Evolutionary conservation across 139 green algal species (phyloP), one percentile per base, ranked within the genome.

Genomic region (Pleodorina starrii): DNA sequence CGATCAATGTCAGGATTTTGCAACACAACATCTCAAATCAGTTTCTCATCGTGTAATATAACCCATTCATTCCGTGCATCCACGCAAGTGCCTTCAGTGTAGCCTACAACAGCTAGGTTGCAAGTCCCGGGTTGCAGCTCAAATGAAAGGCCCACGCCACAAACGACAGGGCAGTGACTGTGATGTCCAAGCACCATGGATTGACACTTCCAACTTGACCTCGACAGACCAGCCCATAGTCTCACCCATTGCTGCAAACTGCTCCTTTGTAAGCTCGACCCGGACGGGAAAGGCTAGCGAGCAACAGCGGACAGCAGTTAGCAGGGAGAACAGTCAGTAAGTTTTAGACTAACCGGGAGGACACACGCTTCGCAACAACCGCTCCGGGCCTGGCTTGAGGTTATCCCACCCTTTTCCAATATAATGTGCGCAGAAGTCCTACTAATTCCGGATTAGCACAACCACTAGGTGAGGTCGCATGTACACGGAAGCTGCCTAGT

Each of bases 141-240:
- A n/a, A n/a, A n/a, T n/a, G n/a, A n/a, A n/a, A n/a, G n/a, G n/a
- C n/a, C n/a, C n/a, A 42, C 46, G 74, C 74, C 74, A 82, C 46
- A 82, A 82, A 44, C 25, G 74, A 27, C 44, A 66, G 29, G 74
- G 46, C 46, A 66, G 44, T 23, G 74, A 82, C 46, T 42, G 43
- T 25, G 74, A 82, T 82, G 46, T 63, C 12, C 74, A 82, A 29
- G 74, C 74, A 5, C 74, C 74, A 46, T 82, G 74, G 74, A 82
- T 82, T 44, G 44, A 82, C 29, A 82, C 74, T 43, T 44, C 29
- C 74, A 82, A 63, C 32, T 40, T 63, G 5, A 66, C 44, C 6
- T 63, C 74, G 12, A 66, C 74, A 29, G 74, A 82, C 44, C 44
- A 82, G 32, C 74, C 74, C 29, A 80, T 80, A 35, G 27, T 82